These are phyloP conservation scores for Trichoderma sp. DNA, from an alignment of 2,329 filamentous ascomycete genomes.

Conservation along the genomic window DNA sequence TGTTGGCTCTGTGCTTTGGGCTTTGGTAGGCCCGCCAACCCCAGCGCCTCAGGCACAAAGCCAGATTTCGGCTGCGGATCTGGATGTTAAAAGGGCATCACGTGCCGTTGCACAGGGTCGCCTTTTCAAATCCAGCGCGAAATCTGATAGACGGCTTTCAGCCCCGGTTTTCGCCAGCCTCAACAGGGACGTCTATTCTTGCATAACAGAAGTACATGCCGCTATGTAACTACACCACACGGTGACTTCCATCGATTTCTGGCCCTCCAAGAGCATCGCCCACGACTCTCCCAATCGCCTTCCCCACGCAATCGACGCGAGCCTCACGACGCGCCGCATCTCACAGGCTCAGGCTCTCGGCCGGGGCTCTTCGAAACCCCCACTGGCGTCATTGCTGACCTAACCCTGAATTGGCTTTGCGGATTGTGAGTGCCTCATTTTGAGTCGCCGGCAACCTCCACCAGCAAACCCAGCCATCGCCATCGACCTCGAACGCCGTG, in stretches of 20 bases:
- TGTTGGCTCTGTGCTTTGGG: background rate
- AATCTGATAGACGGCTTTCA: slow-evolving; percentile 16
- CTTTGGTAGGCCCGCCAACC: background rate
- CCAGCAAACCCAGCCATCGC: slow-evolving; percentile 11
- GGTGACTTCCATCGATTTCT: slow-evolving; percentile 34
- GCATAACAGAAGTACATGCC: slow-evolving; percentile 35
- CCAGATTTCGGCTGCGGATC: background rate
- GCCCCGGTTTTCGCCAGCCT: slow-evolving; percentile 25
- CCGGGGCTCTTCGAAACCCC: slow-evolving; percentile 21
- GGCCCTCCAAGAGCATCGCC: slow-evolving; percentile 14
- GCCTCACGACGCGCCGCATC: background rate
- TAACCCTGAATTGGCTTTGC: slow-evolving; percentile 36
- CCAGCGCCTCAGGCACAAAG: background rate
- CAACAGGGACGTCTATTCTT: slow-evolving; percentile 25
- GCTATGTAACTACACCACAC: slow-evolving; percentile 34
- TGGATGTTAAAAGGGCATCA: slow-evolving; percentile 9
- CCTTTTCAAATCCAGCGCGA: slow-evolving; percentile 18
- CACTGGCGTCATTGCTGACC: slow-evolving; percentile 41
- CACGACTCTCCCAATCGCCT: background rate
- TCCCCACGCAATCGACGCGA: slow-evolving; percentile 19
- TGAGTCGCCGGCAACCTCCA: slow-evolving; percentile 30
- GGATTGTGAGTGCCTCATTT: slow-evolving; percentile 39
- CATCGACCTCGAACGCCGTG: slow-evolving; percentile 22
- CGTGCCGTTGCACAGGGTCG: slow-evolving; percentile 12
- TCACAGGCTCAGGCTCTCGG: background rate